Evolutionary conservation across 2,329 filamentous ascomycete species (phyloP), one percentile per base, ranked within the genome.

Genomic region (Macrophomina phaseolina): DNA sequence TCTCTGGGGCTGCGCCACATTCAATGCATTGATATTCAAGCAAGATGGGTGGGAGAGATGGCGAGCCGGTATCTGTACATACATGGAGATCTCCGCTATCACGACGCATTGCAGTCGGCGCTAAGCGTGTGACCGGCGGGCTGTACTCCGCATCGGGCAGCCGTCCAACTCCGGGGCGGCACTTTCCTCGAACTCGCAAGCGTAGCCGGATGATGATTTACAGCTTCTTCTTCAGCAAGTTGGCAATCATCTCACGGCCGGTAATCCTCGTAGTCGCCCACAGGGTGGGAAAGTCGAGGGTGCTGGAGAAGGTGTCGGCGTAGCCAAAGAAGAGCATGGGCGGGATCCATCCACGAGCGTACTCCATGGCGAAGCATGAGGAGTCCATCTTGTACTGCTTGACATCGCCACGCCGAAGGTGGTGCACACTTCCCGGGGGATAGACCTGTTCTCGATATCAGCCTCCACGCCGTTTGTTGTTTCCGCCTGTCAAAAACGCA

Each of bases 281-380:
- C 74, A 97, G 79, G 1, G 93, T 97, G n/a, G 87, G 88, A 76
- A 96, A 86, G 79, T 97, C 93, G 71, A 97, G 83, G 4, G 93
- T 97, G 79, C 90, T 93, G 65, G 85, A 87, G 67, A 97, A 84
- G 55, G 87, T 89, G 79, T 97, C 93, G 69, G 92, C 91, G 78
- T 90, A 94, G 68, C 93, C 93, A 78, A 97, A 97, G 78, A 91
- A 91, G 62, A 97, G 83, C 93, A 97, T 97, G 67, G 91, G 91
- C 55, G 93, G 93, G 79, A 97, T 96, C 92, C 92, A 97, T 70
- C 93, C 93, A 71, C 90, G 85, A 55, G 91, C 91, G 79, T 94
- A 92, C 84, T 94, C 92, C 72, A 95, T 85, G 64, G 92, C 92
- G 80, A 93, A 94, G 83, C 90, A 93, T 68, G 81, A 83, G 67